Evolutionary conservation across 2,329 filamentous ascomycete genomes (phyloP).

Genomic region (Alternaria rosae): DNA sequence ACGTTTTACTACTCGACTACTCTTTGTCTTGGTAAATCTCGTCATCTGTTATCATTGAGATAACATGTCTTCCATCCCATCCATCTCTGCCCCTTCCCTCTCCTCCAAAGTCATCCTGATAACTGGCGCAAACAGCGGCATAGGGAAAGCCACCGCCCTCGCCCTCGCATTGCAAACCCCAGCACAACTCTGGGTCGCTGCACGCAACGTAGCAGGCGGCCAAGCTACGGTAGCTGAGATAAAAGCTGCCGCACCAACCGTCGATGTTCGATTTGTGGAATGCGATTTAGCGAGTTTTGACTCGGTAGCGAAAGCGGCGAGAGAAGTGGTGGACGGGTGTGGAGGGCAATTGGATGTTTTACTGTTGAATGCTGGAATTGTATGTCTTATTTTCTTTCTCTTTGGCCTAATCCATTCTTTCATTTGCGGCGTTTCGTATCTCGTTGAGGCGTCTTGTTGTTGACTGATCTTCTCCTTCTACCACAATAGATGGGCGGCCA

Average conservation of each 20-base stretch:
- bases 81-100: background rate
- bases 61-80: too few species aligned
- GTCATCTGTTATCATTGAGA: too few species aligned
- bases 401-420: too few species aligned
- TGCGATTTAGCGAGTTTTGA: background rate
- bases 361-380: background rate
- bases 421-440: too few species aligned
- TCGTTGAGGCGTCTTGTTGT: too few species aligned
- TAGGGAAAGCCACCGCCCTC: background rate
- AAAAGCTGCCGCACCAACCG: rapidly evolving
- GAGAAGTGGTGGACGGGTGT: background rate
- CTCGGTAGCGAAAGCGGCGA: background rate
- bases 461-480: background rate
- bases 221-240: background rate
- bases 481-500: background rate
- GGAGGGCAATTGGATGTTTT: background rate
- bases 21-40: too few species aligned
- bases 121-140: background rate
- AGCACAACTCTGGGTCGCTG: background rate
- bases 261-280: background rate
- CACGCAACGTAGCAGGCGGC: background rate
- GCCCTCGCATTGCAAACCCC: background rate
- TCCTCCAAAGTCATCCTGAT: background rate
- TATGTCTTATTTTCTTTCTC: background rate
- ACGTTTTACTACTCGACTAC: too few species aligned